phyloP scores from a whole-genome alignment of 306 rosid genomes.

The Comarum palustre region DNA sequence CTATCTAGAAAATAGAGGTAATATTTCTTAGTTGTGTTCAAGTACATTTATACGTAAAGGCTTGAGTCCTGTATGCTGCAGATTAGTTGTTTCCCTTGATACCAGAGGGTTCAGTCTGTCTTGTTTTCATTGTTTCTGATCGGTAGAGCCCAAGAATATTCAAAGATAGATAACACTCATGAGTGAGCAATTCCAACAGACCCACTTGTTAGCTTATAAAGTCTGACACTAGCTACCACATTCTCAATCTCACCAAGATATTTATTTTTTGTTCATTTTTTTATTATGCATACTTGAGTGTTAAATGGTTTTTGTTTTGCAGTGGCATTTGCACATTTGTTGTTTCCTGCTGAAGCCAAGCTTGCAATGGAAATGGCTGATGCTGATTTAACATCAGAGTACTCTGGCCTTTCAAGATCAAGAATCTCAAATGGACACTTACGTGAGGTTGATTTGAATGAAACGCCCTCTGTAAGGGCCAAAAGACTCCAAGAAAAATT shows the following conservation, averaged over 20 bases:
- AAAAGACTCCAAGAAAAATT: constrained; percentile 58
- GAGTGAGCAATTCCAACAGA: not conserved
- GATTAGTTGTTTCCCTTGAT: not conserved
- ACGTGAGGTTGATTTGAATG: constrained; percentile 76
- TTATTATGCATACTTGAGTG: constrained; percentile 17
- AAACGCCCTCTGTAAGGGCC: constrained; percentile 56
- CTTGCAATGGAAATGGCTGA: constrained; percentile 76
- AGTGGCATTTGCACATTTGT: constrained; percentile 70
- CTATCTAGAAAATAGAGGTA: constrained; percentile 88
- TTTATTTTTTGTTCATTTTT: not conserved
- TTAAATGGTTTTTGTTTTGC: constrained; percentile 25
- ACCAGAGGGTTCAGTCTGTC: not conserved
- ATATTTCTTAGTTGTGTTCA: constrained; percentile 19
- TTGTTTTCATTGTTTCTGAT: not conserved
- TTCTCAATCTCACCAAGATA: not conserved
- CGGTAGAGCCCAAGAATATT: not conserved
- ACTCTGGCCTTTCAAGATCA: constrained; percentile 24
- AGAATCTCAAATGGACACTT: constrained; percentile 52
- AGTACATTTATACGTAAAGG: not conserved
- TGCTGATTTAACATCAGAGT: constrained; percentile 38
- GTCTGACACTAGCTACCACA: not conserved
- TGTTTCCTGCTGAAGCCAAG: constrained; percentile 86
- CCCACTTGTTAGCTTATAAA: no score
- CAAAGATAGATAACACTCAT: not conserved
- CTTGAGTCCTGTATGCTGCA: not conserved